Base-by-base conservation (phyloP, 2,329 filamentous ascomycete genomes). In the Colletotrichum sidae region DNA sequence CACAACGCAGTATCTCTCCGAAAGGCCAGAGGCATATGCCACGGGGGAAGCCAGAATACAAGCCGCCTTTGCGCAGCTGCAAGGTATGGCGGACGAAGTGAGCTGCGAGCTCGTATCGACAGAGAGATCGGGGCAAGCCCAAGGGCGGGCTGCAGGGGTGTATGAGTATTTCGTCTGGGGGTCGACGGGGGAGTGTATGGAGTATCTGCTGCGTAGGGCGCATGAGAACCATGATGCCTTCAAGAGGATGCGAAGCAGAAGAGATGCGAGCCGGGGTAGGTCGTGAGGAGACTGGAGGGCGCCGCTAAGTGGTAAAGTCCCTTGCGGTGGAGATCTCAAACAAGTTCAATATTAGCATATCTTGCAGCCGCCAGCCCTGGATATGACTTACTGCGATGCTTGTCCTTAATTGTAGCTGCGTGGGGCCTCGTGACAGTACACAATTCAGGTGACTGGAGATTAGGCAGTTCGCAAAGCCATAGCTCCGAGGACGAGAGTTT, bases 21-120 rank as follows among this genome's bases (percentile, higher is more conserved):
- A 33, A 82, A 80, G 53, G 86, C 86, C 12, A 84, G 84, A 33
- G 79, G 78, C 11, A 77, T 90, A 34, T 80, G 86, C 62, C 82
- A 83, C 67, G 3, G 80, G 80, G 11, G 73, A 72, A 8, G 79
- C 79, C 67, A 78, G 77, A 72, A 78, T 77, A 0, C 74, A 75
- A 33, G 72, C 81, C 47, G 76, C 77, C 0, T 82, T 80, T 51
- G 70, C 73, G 3, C 73, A 76, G 42, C 68, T 72, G 13, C 67
- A 69, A 55, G 68, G 95, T 45, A 98, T 98, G 95, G 95, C 95
- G 2, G 95, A 98, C 71, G 94, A 97, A 75, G 89, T 98, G 56
- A 93, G 90, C 75, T 90, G 87, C 74, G 86, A 88, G 74, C 78
- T 90, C 12, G 74, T 85, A 15, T 69, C 70, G 42, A 69, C 71